Evolutionary conservation across 2,329 filamentous ascomycete species (phyloP), one percentile per base, ranked within the genome.

Genomic region (Penicillium sp.): DNA sequence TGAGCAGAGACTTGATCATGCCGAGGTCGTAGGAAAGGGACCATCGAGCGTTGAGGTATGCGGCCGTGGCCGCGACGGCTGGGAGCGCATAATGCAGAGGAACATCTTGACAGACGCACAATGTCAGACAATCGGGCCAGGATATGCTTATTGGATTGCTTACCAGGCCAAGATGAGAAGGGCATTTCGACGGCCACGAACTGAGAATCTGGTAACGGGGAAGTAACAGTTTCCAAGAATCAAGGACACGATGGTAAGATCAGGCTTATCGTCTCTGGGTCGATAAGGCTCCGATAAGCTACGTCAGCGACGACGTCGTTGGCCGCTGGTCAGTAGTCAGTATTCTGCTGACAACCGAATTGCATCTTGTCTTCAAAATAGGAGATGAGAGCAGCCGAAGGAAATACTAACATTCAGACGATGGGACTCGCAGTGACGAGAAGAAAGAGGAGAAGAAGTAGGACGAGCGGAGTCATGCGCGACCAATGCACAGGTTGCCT

Each of bases 1-100:
- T 75, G 9, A 80, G 34, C 35, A 80, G 67, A 45, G 76, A 76
- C 32, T 71, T 74, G n/a, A 91, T 60, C 12, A 90, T 65, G 6
- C 69, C 64, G 38, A 74, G 66, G 66, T 95, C 89, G 63, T 87
- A 83, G 64, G 75, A 82, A 39, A 90, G 58, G 5, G 79, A 76
- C 49, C 77, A 78, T 64, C 80, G 83, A 37, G 86, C 89, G 63
- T 93, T 88, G 57, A 91, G 67, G 66, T 94, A 95, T 29, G 87
- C 85, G n/a, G 85, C 72, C 4, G 78, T 77, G 4, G 86, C 85
- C 28, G 78, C 76, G 39, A 81, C 77, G 12, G 84, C 84, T 13
- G 85, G 82, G 27, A 77, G 72, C 5, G 81, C 74, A 36, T 73
- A 50, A 39, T 66, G 57, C 38, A 72, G 55, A 13, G 72, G 67